These are phyloP conservation scores for Mucor piriformis DNA, from an alignment of 371 early-diverging fungal genomes.

Conservation along the genomic window DNA sequence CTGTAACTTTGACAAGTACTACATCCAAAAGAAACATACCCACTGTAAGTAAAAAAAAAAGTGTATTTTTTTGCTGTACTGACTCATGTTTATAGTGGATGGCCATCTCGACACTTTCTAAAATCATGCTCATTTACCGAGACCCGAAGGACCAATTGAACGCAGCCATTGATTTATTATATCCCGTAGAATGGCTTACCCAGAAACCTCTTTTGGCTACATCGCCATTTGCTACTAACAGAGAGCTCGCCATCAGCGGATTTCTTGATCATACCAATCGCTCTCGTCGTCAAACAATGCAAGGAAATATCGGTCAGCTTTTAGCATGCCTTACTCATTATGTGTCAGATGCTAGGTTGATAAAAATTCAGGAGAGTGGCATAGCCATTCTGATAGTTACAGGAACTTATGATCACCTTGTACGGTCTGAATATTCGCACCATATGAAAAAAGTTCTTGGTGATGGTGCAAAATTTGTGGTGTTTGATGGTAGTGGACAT, in stretches of 20 bases:
- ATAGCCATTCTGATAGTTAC: slow-evolving; percentile 45
- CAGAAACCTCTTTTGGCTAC: slow-evolving; percentile 21
- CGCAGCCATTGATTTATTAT: slow-evolving; percentile 37
- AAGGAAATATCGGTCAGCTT: slow-evolving; percentile 41
- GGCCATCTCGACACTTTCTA: slow-evolving; percentile 34
- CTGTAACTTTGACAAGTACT: slow-evolving; percentile 49
- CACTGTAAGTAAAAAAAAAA: slow-evolving; percentile 33
- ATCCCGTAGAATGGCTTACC: slow-evolving; percentile 39
- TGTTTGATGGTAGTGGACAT: slow-evolving; percentile 52
- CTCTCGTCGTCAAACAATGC: slow-evolving; percentile 36
- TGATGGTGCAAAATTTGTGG: slow-evolving; percentile 29
- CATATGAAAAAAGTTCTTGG: slow-evolving; percentile 32
- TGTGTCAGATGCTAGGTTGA: slow-evolving; percentile 39
- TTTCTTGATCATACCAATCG: slow-evolving; percentile 24
- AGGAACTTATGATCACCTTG: slow-evolving; percentile 42
- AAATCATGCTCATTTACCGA: slow-evolving; percentile 32
- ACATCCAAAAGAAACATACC: slow-evolving; percentile 46
- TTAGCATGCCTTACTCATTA: slow-evolving; percentile 42
- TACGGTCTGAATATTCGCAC: slow-evolving; percentile 35
- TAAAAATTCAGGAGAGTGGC: slow-evolving; percentile 28
- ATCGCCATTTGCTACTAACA: slow-evolving; percentile 29
- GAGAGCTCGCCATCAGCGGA: slow-evolving; percentile 30
- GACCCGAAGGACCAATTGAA: slow-evolving; percentile 41
- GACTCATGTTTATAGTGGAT: slow-evolving; percentile 28
- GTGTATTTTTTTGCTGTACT: not conserved